Base-by-base conservation (phyloP, 495 filamentous ascomycete species). In the Aspergillus mulundensis region DNA sequence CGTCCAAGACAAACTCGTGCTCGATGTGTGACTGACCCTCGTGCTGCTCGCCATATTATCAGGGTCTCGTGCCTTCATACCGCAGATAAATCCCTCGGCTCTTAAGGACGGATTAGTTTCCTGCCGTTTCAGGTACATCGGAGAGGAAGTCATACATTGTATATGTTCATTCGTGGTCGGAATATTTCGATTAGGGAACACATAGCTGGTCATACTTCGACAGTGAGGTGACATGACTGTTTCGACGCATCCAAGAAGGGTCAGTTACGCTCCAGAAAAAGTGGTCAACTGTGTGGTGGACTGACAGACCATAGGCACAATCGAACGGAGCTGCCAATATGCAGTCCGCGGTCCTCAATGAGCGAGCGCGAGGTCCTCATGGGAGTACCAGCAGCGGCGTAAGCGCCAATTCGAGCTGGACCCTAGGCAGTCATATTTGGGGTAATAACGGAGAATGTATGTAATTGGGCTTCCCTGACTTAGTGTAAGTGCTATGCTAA, bases 401-500 rank as follows among this genome's bases (percentile, higher is more conserved):
- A 65, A 66, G 72, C 67, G 66, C 71, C 50, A 77, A 74, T 39
- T 61, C 72, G 18, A 79, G 77, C 70, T 84, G 82, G 73, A 78
- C 71, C 19, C 74, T 65, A 59, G 25, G 25, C 8, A 81, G 73
- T 12, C 36, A 20, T 32, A 87, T 89, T 19, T 90, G 86, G 86
- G 76, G 79, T 38, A 82, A 75, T 63, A 69, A 64, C 23, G 80
- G 86, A 44, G 73, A 77, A 58, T 68, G 71, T 67, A 68, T 62
- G 61, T 54, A 18, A 12, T 34, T 1, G 14, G 21, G 15, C 19
- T 10, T 6, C 23, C n/a, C 23, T 18, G 19, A 24, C 8, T 28
- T 6, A 5, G 14, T 45, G 6, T 7, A 12, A 36, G 28, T 16
- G 12, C 12, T 16, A 18, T 34, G 16, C 55, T 56, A 52, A 63